Base-by-base conservation (phyloP, 2,329 filamentous ascomycete genomes). In the Fusarium hainanense region DNA sequence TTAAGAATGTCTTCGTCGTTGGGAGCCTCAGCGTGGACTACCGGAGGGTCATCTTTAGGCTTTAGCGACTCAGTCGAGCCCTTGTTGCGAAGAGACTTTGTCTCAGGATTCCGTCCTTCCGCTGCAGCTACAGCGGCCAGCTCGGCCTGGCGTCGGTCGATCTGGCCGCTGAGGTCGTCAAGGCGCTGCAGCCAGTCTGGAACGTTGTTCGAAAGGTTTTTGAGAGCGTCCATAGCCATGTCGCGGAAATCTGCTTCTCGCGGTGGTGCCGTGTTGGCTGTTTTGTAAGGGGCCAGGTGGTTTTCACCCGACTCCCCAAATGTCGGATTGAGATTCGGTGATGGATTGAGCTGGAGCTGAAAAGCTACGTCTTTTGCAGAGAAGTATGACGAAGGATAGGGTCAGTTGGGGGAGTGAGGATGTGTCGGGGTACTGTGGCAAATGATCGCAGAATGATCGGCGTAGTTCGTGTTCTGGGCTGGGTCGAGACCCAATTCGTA, bases 161-260 rank as follows among this genome's bases (percentile, higher is more conserved):
- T 89, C 76, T 90, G 85, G 63, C 82, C 82, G 74, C 84, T 89
- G 60, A 91, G 83, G 54, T 89, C 85, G 66, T 89, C 86, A 46
- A 91, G 83, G 23, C 86, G 84, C 62, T 80, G 80, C 40, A 87
- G 80, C 89, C 89, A 91, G 75, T 86, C 84, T 18, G 88, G 89
- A 43, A 89, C 82, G 63, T 89, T 87, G 68, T 77, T 81, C 56
- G 82, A 81, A 40, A 91, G 81, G 62, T 84, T 84, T 57, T 81
- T 84, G 57, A 91, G 79, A 28, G 88, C 85, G 63, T 90, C 88
- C 79, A 87, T 85, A 66, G 82, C 81, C 80, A 82, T 81, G 54
- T 75, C 74, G 72, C 71, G 66, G 58, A 69, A 69, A 65, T 78
- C 77, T 65, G 70, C 63, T 69, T 77, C 72, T 63, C 54, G 68